A percentile compares a stretch with the other conserved stretches of the same genome.
These are phyloP conservation scores for Flaveria sonorensis DNA, from an alignment of 129 eudicot genomes.

Conservation along the genomic window DNA sequence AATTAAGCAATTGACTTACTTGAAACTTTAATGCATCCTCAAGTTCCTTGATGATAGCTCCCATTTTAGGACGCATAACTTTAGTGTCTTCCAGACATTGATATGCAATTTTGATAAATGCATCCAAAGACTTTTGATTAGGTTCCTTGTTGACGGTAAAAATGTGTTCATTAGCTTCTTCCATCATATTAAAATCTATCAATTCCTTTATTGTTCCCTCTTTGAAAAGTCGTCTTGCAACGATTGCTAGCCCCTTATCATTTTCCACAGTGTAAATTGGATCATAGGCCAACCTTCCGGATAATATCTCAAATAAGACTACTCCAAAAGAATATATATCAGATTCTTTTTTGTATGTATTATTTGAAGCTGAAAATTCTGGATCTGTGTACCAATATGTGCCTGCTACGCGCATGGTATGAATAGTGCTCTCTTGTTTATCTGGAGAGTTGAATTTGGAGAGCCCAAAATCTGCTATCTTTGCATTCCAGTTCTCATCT, in stretches of 20 bases:
- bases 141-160: background rate
- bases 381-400: background rate
- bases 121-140: constrained; percentile 1
- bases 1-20: too few species aligned
- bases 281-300: background rate
- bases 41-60: background rate
- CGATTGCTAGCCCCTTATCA: background rate
- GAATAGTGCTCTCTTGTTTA: background rate
- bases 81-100: background rate
- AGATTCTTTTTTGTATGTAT: background rate
- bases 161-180: background rate
- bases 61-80: background rate
- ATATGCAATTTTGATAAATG: background rate
- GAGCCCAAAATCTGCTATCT: constrained; percentile 19
- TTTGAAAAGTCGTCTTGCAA: background rate
- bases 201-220: background rate
- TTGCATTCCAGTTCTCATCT: background rate
- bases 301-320: background rate
- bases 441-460: background rate
- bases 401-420: background rate
- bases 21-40: background rate
- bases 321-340: background rate
- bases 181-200: background rate
- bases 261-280: background rate
- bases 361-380: background rate